phyloP scores from a whole-genome alignment of 768 basidiomycete species.

The Mrakia gelida region DNA sequence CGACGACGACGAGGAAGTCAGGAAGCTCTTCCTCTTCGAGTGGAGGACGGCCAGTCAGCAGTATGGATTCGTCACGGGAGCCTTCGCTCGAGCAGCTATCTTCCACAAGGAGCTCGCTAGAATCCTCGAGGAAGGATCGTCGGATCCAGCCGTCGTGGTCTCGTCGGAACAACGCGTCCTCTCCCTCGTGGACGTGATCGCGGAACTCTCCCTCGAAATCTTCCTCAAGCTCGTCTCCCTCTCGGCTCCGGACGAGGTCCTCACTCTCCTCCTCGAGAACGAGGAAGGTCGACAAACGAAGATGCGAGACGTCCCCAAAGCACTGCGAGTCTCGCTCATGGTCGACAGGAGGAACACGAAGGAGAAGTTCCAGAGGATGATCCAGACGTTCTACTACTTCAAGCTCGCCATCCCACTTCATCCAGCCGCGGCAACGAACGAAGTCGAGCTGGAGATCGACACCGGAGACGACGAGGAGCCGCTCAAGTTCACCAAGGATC shows the following conservation, averaged over 20 bases:
- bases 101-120: conserved; percentile 10
- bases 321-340: not conserved
- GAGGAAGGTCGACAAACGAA: not conserved
- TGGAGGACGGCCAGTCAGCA: conserved; percentile 4
- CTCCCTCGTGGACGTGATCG: not conserved
- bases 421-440: not conserved
- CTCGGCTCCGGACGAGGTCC: not conserved
- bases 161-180: not conserved
- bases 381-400: conserved; percentile 19
- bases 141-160: not conserved
- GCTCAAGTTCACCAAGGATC: conserved; percentile 4
- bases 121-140: not conserved
- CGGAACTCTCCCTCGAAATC: not conserved
- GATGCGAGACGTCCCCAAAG: not conserved
- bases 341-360: conserved; percentile 4
- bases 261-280: not conserved
- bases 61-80: conserved; percentile 13
- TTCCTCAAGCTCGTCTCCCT: conserved; percentile 12
- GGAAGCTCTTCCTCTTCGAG: conserved; percentile 3
- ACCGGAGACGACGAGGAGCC: not conserved
- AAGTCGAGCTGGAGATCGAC: not conserved
- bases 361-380: conserved; percentile 18
- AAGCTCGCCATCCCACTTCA: conserved; percentile 3
- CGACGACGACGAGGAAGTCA: not conserved
- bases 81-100: not conserved